Evolutionary conservation across 1,284 basidiomycete species (phyloP), one percentile per base, ranked within the genome.

Genomic region (Agroathelia rolfsii): DNA sequence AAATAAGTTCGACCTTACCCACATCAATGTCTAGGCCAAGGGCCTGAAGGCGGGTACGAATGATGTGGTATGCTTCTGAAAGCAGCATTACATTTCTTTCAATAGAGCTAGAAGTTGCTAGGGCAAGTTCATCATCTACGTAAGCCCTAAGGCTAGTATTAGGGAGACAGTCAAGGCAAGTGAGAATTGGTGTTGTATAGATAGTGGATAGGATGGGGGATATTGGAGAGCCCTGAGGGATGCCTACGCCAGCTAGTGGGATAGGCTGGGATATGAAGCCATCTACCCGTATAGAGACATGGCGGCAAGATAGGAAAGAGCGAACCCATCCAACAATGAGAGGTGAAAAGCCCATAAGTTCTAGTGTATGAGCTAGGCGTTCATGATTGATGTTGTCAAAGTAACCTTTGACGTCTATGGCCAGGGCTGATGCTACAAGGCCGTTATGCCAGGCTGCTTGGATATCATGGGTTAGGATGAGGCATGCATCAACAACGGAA

Each of bases 321-420:
- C n/a, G n/a, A n/a, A n/a, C n/a, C n/a, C n/a, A n/a, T n/a, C n/a
- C n/a, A n/a, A n/a, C n/a, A n/a, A n/a, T n/a, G n/a, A n/a, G n/a
- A n/a, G n/a, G n/a, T n/a, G n/a, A n/a, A 48, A 29, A 24, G 24
- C 22, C 3, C 8, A 25, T 10, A 41, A 26, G 12, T 37, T 30
- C 11, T 34, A 36, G 0, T 34, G 36, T n/a, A 38, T 26, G 9
- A 27, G 36, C 0, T 26, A 43, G 15, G 30, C 27, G 32, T 30
- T 34, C 16, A 32, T 55, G 51, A 34, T 53, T 51, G 14, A 56
- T 43, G 35, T 42, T 43, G 40, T 54, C 46, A 34, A 55, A 56
- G 36, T 44, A 53, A 0, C 52, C 51, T 30, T 47, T 48, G 9
- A 55, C 52, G 25, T 55, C 46, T 27, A 55, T 49, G 0, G 49